Evolutionary conservation across 2,329 filamentous ascomycete species (phyloP).

Genomic region (Fusarium clavum): DNA sequence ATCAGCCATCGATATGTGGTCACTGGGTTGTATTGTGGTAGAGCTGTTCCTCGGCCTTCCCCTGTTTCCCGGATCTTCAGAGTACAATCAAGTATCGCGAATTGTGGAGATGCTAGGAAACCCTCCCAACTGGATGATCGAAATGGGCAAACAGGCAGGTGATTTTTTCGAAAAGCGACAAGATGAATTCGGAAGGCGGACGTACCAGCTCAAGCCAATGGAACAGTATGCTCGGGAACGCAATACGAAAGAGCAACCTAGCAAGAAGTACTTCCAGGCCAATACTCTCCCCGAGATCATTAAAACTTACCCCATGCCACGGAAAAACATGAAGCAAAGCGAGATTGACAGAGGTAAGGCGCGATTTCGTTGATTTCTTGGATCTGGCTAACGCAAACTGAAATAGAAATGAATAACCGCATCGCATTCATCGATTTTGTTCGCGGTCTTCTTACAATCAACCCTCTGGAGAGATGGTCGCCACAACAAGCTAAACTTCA

Average conservation of each 20-base stretch:
- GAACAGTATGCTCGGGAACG: conserved; percentile 97
- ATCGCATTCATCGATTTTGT: conserved; percentile 99
- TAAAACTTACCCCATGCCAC: conserved; percentile 96
- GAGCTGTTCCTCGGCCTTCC: conserved; percentile 96
- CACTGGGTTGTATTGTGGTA: conserved; percentile 96
- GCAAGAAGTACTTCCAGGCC: conserved; percentile 99
- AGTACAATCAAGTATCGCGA: conserved; percentile 97
- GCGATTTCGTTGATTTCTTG: not conserved
- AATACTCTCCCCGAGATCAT: conserved; percentile 97
- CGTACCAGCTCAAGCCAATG: conserved; percentile 94
- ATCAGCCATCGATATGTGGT: conserved; percentile 99
- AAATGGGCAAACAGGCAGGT: conserved; percentile 97
- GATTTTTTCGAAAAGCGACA: conserved; percentile 95
- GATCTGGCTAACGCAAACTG: conserved; percentile 31
- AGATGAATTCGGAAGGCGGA: conserved; percentile 92
- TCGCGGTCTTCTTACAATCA: conserved; percentile 90
- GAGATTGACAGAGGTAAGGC: conserved; percentile 91
- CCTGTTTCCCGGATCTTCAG: conserved; percentile 94
- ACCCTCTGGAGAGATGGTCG: conserved; percentile 96
- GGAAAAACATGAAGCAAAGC: conserved; percentile 98
- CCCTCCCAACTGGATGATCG: conserved; percentile 98
- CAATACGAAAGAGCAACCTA: conserved; percentile 96
- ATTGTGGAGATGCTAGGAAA: conserved; percentile 99
- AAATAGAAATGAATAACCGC: conserved; percentile 95
- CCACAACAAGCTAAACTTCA: conserved; percentile 97